Evolutionary conservation across 2,329 filamentous ascomycete genomes (phyloP).

Genomic region (Pseudogymnoascus sp.): DNA sequence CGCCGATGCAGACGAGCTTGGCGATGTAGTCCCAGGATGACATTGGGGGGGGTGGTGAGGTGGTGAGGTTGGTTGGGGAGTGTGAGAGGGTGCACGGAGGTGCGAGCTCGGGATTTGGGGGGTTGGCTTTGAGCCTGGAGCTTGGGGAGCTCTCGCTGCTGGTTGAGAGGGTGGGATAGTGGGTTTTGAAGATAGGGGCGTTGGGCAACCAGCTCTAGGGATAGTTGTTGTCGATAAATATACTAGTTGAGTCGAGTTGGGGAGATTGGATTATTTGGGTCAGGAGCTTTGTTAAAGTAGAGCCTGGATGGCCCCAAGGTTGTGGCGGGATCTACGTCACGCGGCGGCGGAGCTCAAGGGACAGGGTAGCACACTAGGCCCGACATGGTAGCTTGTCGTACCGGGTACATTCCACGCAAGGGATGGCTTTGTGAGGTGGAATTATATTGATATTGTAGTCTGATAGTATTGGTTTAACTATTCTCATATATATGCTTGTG

Average conservation of each 20-base stretch:
- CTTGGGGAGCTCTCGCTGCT: neutral
- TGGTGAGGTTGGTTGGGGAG: neutral
- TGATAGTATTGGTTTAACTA: neutral
- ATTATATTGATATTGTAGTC: neutral
- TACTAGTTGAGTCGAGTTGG: neutral
- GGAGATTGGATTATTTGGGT: neutral
- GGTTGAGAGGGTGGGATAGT: neutral
- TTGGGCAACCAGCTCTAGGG: neutral
- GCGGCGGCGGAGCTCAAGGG: conserved; percentile 1
- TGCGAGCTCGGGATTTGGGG: neutral
- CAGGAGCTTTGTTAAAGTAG: neutral
- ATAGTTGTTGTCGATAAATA: neutral
- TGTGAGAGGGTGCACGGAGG: neutral
- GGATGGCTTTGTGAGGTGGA: neutral
- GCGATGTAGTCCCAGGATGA: conserved; percentile 90
- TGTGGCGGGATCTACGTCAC: conserved; percentile 2
- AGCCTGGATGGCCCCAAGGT: neutral
- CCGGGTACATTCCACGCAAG: neutral
- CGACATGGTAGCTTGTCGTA: conserved; percentile 2
- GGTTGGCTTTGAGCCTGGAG: neutral
- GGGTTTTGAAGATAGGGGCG: neutral
- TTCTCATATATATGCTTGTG: neutral
- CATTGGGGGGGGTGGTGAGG: conserved; percentile 32
- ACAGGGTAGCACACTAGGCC: neutral
- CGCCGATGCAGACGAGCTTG: conserved; percentile 96